These are phyloP conservation scores for Annona cherimola DNA, from an alignment of 164 flowering plant species.

Conservation along the genomic window DNA sequence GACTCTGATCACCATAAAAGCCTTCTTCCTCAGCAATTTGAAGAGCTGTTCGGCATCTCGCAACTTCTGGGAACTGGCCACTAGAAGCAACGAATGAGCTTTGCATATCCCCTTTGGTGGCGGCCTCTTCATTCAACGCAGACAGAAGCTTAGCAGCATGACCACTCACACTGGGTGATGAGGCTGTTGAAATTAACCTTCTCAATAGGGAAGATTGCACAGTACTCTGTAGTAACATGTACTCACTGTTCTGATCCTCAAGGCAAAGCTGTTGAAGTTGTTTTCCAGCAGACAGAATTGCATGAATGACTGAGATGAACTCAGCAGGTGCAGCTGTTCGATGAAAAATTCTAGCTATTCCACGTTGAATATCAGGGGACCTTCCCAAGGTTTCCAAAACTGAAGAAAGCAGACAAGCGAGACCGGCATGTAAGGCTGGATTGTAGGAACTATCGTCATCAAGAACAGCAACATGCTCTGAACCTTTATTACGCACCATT, in stretches of 20 bases:
- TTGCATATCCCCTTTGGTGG: constrained; percentile 54
- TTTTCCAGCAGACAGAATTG: constrained; percentile 70
- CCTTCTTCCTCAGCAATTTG: too few relatives aligned
- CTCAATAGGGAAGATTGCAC: too few relatives aligned
- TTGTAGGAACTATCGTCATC: constrained; percentile 28
- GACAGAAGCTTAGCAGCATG: too few relatives aligned
- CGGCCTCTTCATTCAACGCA: constrained; percentile 73
- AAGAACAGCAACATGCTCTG: constrained; percentile 15
- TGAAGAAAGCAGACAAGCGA: constrained; percentile 48
- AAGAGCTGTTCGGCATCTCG: too few relatives aligned
- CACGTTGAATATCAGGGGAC: constrained; percentile 85
- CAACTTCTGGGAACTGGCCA: constrained; percentile 80
- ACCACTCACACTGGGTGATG: too few relatives aligned
- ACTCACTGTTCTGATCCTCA: constrained; percentile 27
- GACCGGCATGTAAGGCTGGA: constrained; percentile 23
- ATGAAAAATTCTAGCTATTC: constrained; percentile 86
- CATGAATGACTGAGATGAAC: constrained; percentile 80
- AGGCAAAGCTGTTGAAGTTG: constrained; percentile 65
- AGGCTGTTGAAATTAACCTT: too few relatives aligned
- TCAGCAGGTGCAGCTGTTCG: constrained; percentile 76
- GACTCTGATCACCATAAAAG: too few relatives aligned
- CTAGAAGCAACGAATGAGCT: constrained; percentile 47
- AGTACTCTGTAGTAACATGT: too few relatives aligned
- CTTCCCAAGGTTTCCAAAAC: constrained; percentile 61
- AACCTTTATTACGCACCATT: constrained; percentile 42